These are phyloP conservation scores for Skeletonema menzelii DNA, from an alignment of 108 stramenopile species.

Conservation along the genomic window DNA sequence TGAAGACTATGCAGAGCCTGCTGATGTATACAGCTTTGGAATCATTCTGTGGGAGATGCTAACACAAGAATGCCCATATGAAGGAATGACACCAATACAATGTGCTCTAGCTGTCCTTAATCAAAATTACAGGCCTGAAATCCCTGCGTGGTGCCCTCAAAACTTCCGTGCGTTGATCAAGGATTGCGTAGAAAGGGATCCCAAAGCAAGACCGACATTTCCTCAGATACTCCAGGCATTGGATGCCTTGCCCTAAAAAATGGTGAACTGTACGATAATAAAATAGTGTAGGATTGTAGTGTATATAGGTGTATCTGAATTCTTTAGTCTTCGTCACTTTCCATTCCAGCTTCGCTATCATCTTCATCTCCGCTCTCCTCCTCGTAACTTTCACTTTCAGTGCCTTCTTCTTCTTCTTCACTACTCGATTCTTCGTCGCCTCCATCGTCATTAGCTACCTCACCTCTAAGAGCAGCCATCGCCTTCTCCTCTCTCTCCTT, in stretches of 20 bases:
- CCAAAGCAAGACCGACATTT: constrained; percentile 71
- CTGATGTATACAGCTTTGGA: constrained; percentile 85
- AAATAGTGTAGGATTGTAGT: not conserved
- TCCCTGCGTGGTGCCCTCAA: constrained; percentile 88
- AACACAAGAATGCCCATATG: constrained; percentile 85
- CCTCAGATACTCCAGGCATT: constrained; percentile 63
- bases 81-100: constrained; percentile 89
- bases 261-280: not conserved
- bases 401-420: constrained; percentile 39
- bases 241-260: constrained; percentile 58
- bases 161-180: constrained; percentile 67
- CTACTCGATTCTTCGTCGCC: constrained; percentile 26
- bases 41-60: constrained; percentile 87
- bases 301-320: not conserved
- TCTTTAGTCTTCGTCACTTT: constrained; percentile 8
- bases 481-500: constrained; percentile 72
- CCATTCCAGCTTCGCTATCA: constrained; percentile 14
- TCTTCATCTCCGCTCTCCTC: constrained; percentile 7
- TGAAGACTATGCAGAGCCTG: constrained; percentile 79
- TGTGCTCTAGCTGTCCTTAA: constrained; percentile 88
- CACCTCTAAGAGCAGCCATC: constrained; percentile 74
- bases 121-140: constrained; percentile 72
- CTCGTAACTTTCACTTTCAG: constrained; percentile 1
- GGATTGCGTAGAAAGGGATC: constrained; percentile 73
- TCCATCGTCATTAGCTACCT: constrained; percentile 16